Percentiles rank a stretch among this genome's conserved stretches.
These are phyloP conservation scores for Diospyros kaki DNA, from an alignment of 148 eudicot species.

Conservation along the genomic window DNA sequence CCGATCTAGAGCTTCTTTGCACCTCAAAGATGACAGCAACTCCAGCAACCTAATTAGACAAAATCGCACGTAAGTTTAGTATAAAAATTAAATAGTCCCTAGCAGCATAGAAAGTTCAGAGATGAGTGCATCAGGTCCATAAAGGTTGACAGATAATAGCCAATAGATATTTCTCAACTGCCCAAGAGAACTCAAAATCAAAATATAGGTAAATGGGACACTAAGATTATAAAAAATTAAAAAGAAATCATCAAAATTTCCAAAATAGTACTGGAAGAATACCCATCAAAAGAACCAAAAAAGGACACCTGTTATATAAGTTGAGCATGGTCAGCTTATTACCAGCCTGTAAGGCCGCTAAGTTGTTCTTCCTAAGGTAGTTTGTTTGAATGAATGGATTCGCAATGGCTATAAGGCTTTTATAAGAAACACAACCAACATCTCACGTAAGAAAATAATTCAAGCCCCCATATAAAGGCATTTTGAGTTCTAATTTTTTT, in stretches of 20 bases:
- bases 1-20: conserved; percentile 81
- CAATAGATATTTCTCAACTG: not conserved
- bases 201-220: not conserved
- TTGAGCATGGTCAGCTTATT: not conserved
- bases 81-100: not conserved
- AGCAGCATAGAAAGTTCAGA: not conserved
- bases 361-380: too few relatives aligned
- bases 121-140: not conserved
- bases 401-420: not conserved
- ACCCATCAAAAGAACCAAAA: not conserved
- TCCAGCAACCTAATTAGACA: conserved; percentile 69
- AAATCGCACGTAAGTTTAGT: not conserved
- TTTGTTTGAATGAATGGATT: too few relatives aligned
- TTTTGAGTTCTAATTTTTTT: not conserved
- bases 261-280: not conserved
- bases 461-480: not conserved
- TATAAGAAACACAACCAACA: not conserved
- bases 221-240: not conserved
- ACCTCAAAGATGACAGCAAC: conserved; percentile 70
- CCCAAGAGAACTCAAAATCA: not conserved
- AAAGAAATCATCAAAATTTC: not conserved
- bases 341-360: not conserved
- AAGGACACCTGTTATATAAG: not conserved
- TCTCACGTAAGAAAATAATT: not conserved
- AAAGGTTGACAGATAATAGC: not conserved